Conservation (phyloP, 768 basidiomycete species). For the Agaricus sinodeliciosus region DNA sequence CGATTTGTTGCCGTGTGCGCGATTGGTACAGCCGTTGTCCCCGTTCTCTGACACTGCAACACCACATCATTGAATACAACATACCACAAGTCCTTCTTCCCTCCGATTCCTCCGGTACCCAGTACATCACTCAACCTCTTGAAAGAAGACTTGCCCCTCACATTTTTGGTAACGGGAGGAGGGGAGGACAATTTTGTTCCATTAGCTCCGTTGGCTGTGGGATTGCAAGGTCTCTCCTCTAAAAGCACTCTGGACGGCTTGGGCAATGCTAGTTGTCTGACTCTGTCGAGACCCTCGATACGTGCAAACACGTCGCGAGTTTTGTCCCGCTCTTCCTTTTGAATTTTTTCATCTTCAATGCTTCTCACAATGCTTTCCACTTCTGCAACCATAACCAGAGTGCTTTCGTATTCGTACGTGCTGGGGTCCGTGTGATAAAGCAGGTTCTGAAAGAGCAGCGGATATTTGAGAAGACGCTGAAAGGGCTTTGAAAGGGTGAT, state of each 20-base stretch:
- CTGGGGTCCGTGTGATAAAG: conserved; percentile 96
- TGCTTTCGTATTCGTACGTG: conserved; percentile 95
- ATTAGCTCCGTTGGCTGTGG: conserved; percentile 26
- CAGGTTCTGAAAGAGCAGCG: conserved; percentile 94
- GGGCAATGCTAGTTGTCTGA: conserved; percentile 85
- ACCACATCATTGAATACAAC: conserved; percentile 96
- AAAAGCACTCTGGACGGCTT: conserved; percentile 86
- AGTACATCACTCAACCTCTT: conserved; percentile 89
- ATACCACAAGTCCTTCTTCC: conserved; percentile 89
- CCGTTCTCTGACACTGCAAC: conserved; percentile 83
- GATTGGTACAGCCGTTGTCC: conserved; percentile 79
- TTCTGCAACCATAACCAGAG: conserved; percentile 93
- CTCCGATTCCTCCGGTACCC: conserved; percentile 46
- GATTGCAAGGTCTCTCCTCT: conserved; percentile 60
- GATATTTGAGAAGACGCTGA: conserved; percentile 94
- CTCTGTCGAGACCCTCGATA: conserved; percentile 93
- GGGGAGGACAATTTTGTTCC: conserved; percentile 32
- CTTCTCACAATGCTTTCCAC: conserved; percentile 94
- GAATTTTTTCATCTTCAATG: conserved; percentile 97
- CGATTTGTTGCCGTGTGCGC: conserved; percentile 61
- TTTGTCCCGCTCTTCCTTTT: conserved; percentile 92
- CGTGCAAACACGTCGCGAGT: conserved; percentile 93
- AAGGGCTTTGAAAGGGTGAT: conserved; percentile 97
- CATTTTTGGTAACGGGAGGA: conserved; percentile 43
- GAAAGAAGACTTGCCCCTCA: conserved; percentile 82